A percentile compares a stretch with the other conserved stretches of the same genome.
Evolutionary conservation across 73 alveolate genomes (phyloP).

Genomic region (Effrenium voratum): DNA sequence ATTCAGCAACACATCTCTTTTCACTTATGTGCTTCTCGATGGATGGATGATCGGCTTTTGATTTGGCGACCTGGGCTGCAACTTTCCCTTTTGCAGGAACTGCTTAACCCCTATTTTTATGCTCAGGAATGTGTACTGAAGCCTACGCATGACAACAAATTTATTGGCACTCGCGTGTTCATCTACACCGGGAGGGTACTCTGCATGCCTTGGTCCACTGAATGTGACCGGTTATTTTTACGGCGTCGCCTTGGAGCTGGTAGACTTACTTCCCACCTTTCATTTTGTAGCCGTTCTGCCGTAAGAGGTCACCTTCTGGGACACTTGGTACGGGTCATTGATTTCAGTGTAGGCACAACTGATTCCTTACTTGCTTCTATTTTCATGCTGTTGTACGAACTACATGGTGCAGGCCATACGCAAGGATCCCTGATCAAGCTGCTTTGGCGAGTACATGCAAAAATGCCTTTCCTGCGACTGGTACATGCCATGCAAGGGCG

Average conservation of each 20-base stretch:
- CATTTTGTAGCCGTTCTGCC: neutral
- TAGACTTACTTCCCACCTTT: neutral
- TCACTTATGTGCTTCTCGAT: neutral
- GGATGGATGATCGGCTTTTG: constrained; percentile 19
- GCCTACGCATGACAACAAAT: constrained; percentile 1
- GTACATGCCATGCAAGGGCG: neutral
- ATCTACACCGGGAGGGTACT: neutral
- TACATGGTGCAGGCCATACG: neutral
- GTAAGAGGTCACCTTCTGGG: neutral
- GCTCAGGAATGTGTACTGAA: neutral
- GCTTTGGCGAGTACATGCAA: neutral
- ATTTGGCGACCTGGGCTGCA: neutral
- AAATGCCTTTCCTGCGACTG: neutral
- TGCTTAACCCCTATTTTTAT: neutral
- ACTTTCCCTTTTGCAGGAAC: neutral
- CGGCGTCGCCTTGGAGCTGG: neutral
- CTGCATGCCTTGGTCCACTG: neutral
- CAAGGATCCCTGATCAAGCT: neutral
- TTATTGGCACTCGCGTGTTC: neutral
- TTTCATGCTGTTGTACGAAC: neutral
- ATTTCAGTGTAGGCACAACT: neutral
- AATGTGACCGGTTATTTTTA: neutral
- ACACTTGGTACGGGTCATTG: neutral
- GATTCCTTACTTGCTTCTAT: neutral
- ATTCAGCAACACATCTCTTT: neutral